Evolutionary conservation across 2,329 filamentous ascomycete species (phyloP).

Genomic region (Xylariaceae sp.): DNA sequence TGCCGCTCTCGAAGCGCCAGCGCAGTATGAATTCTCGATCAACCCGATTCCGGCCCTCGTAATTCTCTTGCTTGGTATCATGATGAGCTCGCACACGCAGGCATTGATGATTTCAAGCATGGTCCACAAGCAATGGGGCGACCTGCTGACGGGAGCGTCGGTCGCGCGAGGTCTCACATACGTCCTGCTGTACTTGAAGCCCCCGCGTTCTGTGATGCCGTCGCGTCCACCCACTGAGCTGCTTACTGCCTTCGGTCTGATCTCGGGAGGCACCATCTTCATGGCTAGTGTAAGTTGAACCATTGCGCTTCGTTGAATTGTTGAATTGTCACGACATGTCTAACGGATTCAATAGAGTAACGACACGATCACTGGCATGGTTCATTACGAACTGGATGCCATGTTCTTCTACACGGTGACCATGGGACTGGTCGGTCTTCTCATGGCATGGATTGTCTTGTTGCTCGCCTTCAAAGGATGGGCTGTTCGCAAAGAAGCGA

Average conservation of each 20-base stretch:
- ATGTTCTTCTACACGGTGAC: constrained; percentile 92
- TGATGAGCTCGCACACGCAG: constrained; percentile 95
- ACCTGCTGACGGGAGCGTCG: constrained; percentile 73
- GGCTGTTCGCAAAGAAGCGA: constrained; percentile 54
- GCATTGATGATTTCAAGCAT: constrained; percentile 77
- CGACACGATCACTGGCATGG: constrained; percentile 72
- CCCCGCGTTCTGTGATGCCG: constrained; percentile 73
- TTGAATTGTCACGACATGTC: neutral
- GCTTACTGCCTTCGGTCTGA: constrained; percentile 79
- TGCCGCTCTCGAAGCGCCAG: constrained; percentile 52
- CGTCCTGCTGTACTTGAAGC: constrained; percentile 69
- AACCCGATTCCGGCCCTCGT: constrained; percentile 86
- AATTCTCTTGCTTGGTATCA: constrained; percentile 80
- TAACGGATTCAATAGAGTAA: constrained; percentile 49
- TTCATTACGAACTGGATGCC: constrained; percentile 70
- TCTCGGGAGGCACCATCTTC: constrained; percentile 83
- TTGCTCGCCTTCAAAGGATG: constrained; percentile 82
- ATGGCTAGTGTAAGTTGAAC: constrained; percentile 71
- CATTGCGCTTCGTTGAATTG: neutral
- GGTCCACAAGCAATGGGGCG: constrained; percentile 93
- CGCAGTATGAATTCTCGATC: constrained; percentile 67
- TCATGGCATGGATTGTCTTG: constrained; percentile 80
- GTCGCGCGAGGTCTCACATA: constrained; percentile 77
- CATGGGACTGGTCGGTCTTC: constrained; percentile 73
- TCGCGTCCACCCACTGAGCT: constrained; percentile 86